Evolutionary conservation across 306 rosid species (phyloP).

Genomic region (Nissolia schottii): DNA sequence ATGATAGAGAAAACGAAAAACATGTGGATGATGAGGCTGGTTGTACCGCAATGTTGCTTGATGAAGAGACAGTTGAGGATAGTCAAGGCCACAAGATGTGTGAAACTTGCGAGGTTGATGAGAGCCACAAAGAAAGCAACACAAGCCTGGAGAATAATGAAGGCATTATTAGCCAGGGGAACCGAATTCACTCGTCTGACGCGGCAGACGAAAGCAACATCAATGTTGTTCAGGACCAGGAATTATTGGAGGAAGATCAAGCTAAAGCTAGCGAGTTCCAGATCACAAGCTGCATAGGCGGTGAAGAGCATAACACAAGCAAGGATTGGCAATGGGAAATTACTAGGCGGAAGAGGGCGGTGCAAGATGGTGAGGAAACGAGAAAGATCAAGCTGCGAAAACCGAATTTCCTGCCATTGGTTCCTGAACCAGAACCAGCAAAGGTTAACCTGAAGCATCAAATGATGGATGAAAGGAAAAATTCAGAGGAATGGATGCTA

Average conservation of each 20-base stretch:
- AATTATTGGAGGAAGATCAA: conserved; percentile 22
- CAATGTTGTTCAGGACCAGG: background rate
- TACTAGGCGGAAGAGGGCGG: conserved; percentile 32
- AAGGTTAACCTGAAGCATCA: conserved; percentile 74
- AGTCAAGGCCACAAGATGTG: conserved; percentile 10
- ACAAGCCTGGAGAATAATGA: conserved; percentile 1
- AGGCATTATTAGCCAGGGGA: conserved; percentile 9
- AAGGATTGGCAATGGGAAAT: conserved; percentile 35
- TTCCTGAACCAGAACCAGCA: conserved; percentile 51
- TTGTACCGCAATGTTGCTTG: background rate
- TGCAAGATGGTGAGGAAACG: conserved; percentile 43
- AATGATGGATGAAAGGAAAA: conserved; percentile 61
- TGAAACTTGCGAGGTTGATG: conserved; percentile 7
- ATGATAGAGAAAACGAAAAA: conserved; percentile 26
- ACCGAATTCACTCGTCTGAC: background rate
- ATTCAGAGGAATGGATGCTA: conserved; percentile 85
- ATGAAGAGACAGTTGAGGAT: conserved; percentile 17
- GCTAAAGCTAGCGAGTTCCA: background rate
- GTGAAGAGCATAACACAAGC: conserved; percentile 20
- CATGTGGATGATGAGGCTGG: conserved; percentile 10
- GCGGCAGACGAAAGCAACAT: conserved; percentile 4
- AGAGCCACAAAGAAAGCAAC: conserved; percentile 8
- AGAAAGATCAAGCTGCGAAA: conserved; percentile 51
- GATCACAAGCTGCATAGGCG: background rate
- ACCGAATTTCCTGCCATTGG: conserved; percentile 61